Percentiles rank a stretch among this genome's conserved stretches.
Conservation (phyloP, 208 protist species). For the Wallacemonas rigidus region DNA sequence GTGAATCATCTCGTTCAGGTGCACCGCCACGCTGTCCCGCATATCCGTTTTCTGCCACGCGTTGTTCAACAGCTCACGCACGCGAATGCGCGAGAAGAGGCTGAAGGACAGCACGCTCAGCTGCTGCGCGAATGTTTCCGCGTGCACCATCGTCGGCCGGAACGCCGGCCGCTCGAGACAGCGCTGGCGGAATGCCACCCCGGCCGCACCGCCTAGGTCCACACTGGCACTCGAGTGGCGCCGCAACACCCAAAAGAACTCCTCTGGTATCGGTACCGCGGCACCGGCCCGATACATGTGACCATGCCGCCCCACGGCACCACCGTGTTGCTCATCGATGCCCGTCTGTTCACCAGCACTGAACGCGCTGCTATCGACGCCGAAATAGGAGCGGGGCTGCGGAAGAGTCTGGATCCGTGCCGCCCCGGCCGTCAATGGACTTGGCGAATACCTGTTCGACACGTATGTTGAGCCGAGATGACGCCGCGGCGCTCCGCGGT, state of each 20-base stretch:
- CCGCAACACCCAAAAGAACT: conserved; percentile 13
- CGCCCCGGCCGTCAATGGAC: too few relatives aligned
- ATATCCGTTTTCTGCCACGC: conserved; percentile 48
- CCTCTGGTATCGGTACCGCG: neutral
- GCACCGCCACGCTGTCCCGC: conserved; percentile 32
- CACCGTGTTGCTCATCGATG: neutral
- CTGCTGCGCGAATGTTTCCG: conserved; percentile 43
- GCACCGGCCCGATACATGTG: neutral
- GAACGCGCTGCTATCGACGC: neutral
- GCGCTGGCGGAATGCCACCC: neutral
- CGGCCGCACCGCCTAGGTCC: neutral
- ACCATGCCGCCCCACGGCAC: neutral
- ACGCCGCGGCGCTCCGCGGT: conserved; percentile 6
- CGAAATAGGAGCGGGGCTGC: neutral
- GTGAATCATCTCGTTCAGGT: conserved; percentile 51
- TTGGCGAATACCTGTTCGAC: neutral
- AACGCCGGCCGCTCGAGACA: neutral
- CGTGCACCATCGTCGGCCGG: conserved; percentile 21
- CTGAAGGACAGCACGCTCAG: conserved; percentile 65
- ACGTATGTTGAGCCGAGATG: conserved; percentile 15
- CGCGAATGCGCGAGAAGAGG: conserved; percentile 52
- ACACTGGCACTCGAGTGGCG: neutral
- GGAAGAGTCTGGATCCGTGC: neutral
- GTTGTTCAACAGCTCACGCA: conserved; percentile 70
- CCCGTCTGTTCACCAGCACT: neutral